Percentiles rank a stretch among this genome's conserved stretches.
phyloP scores from a whole-genome alignment of 495 filamentous ascomycete species.

The Tuber brumale region DNA sequence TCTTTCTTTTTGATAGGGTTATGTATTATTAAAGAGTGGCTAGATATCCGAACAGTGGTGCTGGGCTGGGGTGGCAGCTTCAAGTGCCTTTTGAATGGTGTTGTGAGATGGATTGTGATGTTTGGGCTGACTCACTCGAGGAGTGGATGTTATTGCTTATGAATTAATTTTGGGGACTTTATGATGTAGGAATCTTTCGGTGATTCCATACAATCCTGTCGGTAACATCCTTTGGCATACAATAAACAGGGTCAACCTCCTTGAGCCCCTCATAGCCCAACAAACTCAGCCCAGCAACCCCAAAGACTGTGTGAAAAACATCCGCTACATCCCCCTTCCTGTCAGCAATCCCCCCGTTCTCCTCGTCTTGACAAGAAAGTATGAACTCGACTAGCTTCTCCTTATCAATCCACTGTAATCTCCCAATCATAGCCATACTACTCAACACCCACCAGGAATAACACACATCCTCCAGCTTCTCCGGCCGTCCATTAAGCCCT shows the following conservation, averaged over 20 bases:
- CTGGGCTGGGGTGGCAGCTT: not conserved
- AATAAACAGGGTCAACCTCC: slow-evolving; percentile 83
- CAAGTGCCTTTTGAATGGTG: not conserved
- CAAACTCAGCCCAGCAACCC: slow-evolving; percentile 79
- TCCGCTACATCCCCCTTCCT: slow-evolving; percentile 90
- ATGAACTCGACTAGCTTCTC: slow-evolving; percentile 73
- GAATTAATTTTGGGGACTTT: not conserved
- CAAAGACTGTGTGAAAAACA: slow-evolving; percentile 92
- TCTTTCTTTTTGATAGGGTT: not conserved
- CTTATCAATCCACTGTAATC: slow-evolving; percentile 83
- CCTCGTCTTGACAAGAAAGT: slow-evolving; percentile 72
- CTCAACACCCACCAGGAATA: slow-evolving; percentile 97
- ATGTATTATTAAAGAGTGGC: not conserved
- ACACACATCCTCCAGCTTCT: slow-evolving; percentile 94
- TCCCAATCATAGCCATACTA: slow-evolving; percentile 77
- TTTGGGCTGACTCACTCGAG: not conserved
- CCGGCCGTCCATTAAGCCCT: slow-evolving; percentile 86
- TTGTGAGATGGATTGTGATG: not conserved
- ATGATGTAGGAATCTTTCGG: not conserved
- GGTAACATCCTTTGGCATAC: slow-evolving; percentile 66
- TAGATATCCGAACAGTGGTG: not conserved
- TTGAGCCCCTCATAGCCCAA: slow-evolving; percentile 66
- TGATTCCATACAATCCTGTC: slow-evolving; percentile 49
- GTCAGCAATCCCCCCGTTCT: slow-evolving; percentile 80
- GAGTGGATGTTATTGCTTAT: not conserved